Base-by-base conservation (phyloP, 2,329 filamentous ascomycete species). In the Aspergillus melleus region DNA sequence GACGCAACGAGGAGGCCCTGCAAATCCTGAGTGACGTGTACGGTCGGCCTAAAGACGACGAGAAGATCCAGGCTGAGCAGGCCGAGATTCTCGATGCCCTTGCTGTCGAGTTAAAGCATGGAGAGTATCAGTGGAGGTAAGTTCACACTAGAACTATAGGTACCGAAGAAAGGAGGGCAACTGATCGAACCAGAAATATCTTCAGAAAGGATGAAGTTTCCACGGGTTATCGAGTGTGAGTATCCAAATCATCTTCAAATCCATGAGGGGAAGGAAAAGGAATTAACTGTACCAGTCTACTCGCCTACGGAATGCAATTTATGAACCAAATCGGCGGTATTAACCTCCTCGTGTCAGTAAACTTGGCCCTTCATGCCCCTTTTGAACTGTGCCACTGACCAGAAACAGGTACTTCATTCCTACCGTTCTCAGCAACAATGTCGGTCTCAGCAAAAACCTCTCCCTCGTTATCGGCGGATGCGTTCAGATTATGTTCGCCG, bases 281-380 rank as follows among this genome's bases (percentile, higher is more conserved):
- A 6, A 32, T 30, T 59, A 39, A 61, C n/a, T n/a, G 12, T 29
- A n/a, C 4, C 10, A 64, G 64, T 8, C 64, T 82, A 4, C 73
- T 84, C 2, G 81, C 80, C 0, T 82, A 75, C 62, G 74, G 77
- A 24, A 77, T 79, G 59, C 77, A 81, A 59, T 77, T 80, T 57
- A 81, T 82, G 79, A 80, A 85, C 56, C 82, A 84, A 60, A 71
- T 80, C 19, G 75, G 76, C 2, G 80, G 81, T 1, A 82, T 83
- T 57, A 83, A 83, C 53, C 50, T 64, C 68, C 75, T 83, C 4
- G 79, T 81, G 57, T 66, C 60, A 8, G 36, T n/a, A 8, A n/a
- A n/a, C 14, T 9, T 29, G 2, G 8, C 1, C 26, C 26, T 29
- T 9, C 6, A 8, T 36, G 14, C 24, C 9, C n/a, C 4, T 6